A percentile compares a stretch with the other conserved stretches of the same genome.
phyloP scores from a whole-genome alignment of 768 basidiomycete species.

The Mrakia blollopis region DNA sequence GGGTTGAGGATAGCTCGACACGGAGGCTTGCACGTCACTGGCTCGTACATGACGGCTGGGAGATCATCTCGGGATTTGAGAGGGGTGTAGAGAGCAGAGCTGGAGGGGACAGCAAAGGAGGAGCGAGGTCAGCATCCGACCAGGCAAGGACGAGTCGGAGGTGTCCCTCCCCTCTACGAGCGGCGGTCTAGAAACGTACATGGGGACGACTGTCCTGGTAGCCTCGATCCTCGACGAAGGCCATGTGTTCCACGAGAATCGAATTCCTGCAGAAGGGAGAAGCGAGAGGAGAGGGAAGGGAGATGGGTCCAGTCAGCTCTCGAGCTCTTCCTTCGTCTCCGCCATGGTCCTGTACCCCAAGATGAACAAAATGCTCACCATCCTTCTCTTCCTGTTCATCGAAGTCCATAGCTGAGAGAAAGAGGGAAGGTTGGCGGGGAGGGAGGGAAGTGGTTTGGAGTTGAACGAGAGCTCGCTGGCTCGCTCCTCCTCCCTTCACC shows the following conservation, averaged over 20 bases:
- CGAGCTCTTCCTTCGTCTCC: not conserved
- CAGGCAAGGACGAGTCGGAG: too few relatives aligned
- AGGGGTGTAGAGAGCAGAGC: constrained; percentile 90
- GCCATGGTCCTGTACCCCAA: too few relatives aligned
- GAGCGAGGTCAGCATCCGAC: constrained; percentile 3
- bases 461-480: not conserved
- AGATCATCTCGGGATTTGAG: constrained; percentile 90
- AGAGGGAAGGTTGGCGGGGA: not conserved
- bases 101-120: not conserved
- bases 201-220: constrained; percentile 94
- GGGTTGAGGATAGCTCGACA: constrained; percentile 97
- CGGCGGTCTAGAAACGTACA: constrained; percentile 41
- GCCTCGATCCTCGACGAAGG: constrained; percentile 97
- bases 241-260: constrained; percentile 99
- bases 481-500: too few relatives aligned
- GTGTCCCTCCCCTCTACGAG: too few relatives aligned
- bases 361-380: not conserved
- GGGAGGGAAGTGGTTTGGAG: not conserved
- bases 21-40: constrained; percentile 95
- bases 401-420: constrained; percentile 27
- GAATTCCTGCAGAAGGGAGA: constrained; percentile 58
- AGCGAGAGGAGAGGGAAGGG: not conserved
- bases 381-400: constrained; percentile 34
- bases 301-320: not conserved
- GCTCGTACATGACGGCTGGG: constrained; percentile 93